A percentile compares a stretch with the other conserved stretches of the same genome.
Evolutionary conservation across 441 rosid species (phyloP).

Genomic region (Arabidopsis hybrid): DNA sequence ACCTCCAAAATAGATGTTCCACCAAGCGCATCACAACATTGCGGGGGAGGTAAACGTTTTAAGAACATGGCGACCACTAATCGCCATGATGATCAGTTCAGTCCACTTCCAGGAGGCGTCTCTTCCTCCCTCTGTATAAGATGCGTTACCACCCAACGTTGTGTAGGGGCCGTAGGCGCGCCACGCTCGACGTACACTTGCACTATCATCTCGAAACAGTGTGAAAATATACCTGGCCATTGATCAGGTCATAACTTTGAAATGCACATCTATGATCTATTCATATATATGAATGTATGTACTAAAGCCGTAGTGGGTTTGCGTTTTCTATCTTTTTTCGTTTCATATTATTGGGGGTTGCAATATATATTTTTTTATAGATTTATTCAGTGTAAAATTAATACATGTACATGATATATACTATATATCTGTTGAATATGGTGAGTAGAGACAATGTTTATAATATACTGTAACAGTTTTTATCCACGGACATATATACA

Average conservation of each 20-base stretch:
- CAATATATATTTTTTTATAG: neutral
- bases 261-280: too few relatives aligned
- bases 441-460: neutral
- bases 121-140: slow-evolving; percentile 9
- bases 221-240: slow-evolving; percentile 15
- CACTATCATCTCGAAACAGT: neutral
- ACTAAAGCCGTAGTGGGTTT: neutral
- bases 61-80: neutral
- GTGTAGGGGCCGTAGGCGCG: slow-evolving; percentile 9
- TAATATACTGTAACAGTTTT: neutral
- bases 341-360: neutral
- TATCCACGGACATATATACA: neutral
- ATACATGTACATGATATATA: neutral
- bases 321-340: neutral
- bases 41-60: neutral
- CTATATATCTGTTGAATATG: neutral
- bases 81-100: neutral
- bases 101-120: neutral
- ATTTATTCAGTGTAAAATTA: neutral
- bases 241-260: neutral
- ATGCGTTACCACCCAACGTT: neutral
- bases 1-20: neutral
- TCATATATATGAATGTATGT: neutral
- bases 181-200: slow-evolving; percentile 1
- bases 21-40: neutral